phyloP scores from a whole-genome alignment of 1,284 basidiomycete species.

The Volvariella volvacea region DNA sequence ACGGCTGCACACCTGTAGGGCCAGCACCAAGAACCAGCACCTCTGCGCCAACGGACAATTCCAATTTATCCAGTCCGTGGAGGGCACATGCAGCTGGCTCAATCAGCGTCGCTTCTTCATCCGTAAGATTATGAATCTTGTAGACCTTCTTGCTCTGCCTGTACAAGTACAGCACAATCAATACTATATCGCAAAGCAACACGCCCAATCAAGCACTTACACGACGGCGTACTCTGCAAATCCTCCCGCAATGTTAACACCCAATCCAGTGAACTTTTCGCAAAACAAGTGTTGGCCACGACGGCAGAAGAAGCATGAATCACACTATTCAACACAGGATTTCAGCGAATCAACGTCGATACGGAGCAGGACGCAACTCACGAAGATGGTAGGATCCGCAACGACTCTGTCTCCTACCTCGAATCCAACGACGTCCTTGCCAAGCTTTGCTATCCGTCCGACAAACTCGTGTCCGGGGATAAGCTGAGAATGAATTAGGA shows the following conservation, averaged over 20 bases:
- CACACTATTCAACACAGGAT: slow-evolving; percentile 45
- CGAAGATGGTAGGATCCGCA: slow-evolving; percentile 63
- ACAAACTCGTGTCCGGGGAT: slow-evolving; percentile 82
- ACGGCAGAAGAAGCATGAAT: slow-evolving; percentile 78
- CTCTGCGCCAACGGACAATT: slow-evolving; percentile 70
- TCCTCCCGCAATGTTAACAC: slow-evolving; percentile 75
- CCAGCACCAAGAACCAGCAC: slow-evolving; percentile 75
- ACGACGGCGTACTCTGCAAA: slow-evolving; percentile 82
- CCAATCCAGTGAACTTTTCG: slow-evolving; percentile 72
- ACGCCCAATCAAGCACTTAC: slow-evolving; percentile 33
- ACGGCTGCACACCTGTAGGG: slow-evolving; percentile 46
- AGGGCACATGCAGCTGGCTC: slow-evolving; percentile 87
- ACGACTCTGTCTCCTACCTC: slow-evolving; percentile 71
- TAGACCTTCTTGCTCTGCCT: slow-evolving; percentile 69
- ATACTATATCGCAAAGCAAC: background rate
- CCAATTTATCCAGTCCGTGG: slow-evolving; percentile 82
- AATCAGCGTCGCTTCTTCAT: slow-evolving; percentile 83
- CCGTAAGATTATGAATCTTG: slow-evolving; percentile 80
- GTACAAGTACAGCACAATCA: slow-evolving; percentile 5
- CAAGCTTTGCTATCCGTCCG: slow-evolving; percentile 60
- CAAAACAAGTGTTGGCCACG: slow-evolving; percentile 69
- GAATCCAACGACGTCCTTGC: slow-evolving; percentile 67
- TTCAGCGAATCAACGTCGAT: slow-evolving; percentile 3
- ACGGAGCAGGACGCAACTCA: slow-evolving; percentile 21
- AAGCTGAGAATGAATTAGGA: slow-evolving; percentile 34